phyloP scores from a whole-genome alignment of 306 rosid genomes.

The Dicorynia guianensis region DNA sequence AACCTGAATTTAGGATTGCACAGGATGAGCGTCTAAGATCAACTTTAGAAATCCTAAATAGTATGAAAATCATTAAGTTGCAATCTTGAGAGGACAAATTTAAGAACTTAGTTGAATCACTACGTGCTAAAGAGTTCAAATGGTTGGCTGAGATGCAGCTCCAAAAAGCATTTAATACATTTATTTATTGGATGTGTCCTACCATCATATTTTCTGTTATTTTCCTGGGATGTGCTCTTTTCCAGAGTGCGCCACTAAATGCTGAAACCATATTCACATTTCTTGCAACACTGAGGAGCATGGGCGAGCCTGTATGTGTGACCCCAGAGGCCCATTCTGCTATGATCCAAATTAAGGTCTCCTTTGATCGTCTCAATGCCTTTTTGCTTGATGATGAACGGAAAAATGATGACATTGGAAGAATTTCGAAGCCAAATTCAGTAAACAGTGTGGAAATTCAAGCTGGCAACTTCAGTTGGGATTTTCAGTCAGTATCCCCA shows the following conservation, averaged over 20 bases:
- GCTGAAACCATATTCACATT: constrained; percentile 85
- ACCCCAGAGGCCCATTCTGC: constrained; percentile 77
- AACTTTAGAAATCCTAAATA: constrained; percentile 81
- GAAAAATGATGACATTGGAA: constrained; percentile 34
- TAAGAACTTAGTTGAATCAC: constrained; percentile 52
- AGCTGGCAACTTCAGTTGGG: constrained; percentile 72
- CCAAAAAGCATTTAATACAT: constrained; percentile 45
- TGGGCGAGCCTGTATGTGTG: constrained; percentile 75
- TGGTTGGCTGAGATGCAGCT: constrained; percentile 64
- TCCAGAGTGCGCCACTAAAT: constrained; percentile 69
- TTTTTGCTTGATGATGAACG: constrained; percentile 76
- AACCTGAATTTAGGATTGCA: constrained; percentile 65
- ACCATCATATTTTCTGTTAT: constrained; percentile 64
- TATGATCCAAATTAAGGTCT: constrained; percentile 78
- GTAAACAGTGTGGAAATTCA: constrained; percentile 53
- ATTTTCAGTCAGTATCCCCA: constrained; percentile 51
- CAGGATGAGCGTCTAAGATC: constrained; percentile 81
- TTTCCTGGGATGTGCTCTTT: constrained; percentile 59
- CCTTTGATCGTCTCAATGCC: constrained; percentile 65
- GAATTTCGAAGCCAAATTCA: constrained; percentile 18
- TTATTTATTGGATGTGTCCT: constrained; percentile 79
- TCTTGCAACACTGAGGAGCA: constrained; percentile 61
- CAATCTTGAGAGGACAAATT: constrained; percentile 90
- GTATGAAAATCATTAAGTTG: constrained; percentile 78
- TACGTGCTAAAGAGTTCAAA: constrained; percentile 62